A percentile compares a stretch with the other conserved stretches of the same genome.
These are phyloP conservation scores for Porcisia deanei DNA, from an alignment of 208 protist species.

Conservation along the genomic window DNA sequence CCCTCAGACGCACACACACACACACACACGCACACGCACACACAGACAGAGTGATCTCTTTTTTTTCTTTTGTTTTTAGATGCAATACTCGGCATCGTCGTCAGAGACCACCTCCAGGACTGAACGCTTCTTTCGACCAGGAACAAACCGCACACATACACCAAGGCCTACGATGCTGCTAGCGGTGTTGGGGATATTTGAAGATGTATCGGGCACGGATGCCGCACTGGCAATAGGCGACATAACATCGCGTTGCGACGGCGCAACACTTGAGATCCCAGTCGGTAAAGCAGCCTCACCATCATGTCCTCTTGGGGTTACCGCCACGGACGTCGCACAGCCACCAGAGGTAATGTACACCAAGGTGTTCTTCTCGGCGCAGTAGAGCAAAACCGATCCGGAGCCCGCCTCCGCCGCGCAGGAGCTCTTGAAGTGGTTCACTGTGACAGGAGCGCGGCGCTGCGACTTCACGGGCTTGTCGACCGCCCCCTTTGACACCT, in stretches of 20 bases:
- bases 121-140: slow-evolving; percentile 33
- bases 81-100: slow-evolving; percentile 58
- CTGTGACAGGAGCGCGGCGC: slow-evolving; percentile 37
- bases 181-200: slow-evolving; percentile 5
- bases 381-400: slow-evolving; percentile 46
- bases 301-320: background rate
- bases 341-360: slow-evolving; percentile 39
- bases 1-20: too few relatives aligned
- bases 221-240: background rate
- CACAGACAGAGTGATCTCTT: background rate
- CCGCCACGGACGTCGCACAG: background rate
- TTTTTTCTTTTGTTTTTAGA: slow-evolving; percentile 15
- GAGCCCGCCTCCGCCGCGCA: slow-evolving; percentile 44
- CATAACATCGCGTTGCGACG: background rate
- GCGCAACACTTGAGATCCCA: background rate
- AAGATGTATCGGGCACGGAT: background rate
- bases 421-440: slow-evolving; percentile 60
- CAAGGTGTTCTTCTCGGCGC: slow-evolving; percentile 51
- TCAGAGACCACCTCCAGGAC: slow-evolving; percentile 31
- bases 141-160: slow-evolving; percentile 24
- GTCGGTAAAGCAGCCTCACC: background rate
- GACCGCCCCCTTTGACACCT: slow-evolving; percentile 12
- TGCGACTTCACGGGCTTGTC: slow-evolving; percentile 1
- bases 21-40: too few relatives aligned
- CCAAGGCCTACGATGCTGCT: slow-evolving; percentile 11